Evolutionary conservation across 352 stramenopile species (phyloP), one percentile per base, ranked within the genome.

Genomic region (Pythium oligandrum): DNA sequence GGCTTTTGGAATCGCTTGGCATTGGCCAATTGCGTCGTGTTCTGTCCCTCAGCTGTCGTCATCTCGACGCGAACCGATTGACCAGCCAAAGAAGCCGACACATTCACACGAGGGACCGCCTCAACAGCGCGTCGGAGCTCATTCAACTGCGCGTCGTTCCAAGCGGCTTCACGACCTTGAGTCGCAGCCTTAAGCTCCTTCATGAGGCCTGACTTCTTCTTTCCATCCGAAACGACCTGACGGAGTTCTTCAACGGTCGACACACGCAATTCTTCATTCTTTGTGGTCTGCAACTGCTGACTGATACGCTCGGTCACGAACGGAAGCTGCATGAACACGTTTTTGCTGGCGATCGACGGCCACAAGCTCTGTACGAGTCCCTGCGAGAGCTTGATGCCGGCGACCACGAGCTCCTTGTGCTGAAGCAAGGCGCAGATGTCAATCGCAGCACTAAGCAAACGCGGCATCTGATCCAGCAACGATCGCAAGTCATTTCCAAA

Each of bases 401-500:
- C 73, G 7, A 83, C 64, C 34, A 87, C 64, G 4, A 91, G 57
- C 17, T 68, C 57, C 4, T 67, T 48, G 36, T 83, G 67, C 53
- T 86, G 71, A n/a, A 85, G 40, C 34, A 72, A 33, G 3, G 82
- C 87, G 6, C 80, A 84, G 32, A 98, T 80, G 47, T 98, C 90
- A 40, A 98, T 87, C 32, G 90, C 71, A 2, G 97, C 96, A 43
- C 95, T 95, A 4, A 99, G 66, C 34, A 99, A 62, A 38, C 97
- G 91, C 30, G 94, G 84, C 12, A 98, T 55, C 54, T 99, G 96
- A 55, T 99, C 97, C 42, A 99, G 66, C 33, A 99, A 78, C 50
- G 80, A 91, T 17, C 90, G 92, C 30, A 98, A 90, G 64, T 99
- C 98, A 56, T 98, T 99, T 17, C 88, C 79, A 64, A 98, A 99